Base-by-base conservation (phyloP, 371 early-diverging fungal species). In the Mortierella sp. region DNA sequence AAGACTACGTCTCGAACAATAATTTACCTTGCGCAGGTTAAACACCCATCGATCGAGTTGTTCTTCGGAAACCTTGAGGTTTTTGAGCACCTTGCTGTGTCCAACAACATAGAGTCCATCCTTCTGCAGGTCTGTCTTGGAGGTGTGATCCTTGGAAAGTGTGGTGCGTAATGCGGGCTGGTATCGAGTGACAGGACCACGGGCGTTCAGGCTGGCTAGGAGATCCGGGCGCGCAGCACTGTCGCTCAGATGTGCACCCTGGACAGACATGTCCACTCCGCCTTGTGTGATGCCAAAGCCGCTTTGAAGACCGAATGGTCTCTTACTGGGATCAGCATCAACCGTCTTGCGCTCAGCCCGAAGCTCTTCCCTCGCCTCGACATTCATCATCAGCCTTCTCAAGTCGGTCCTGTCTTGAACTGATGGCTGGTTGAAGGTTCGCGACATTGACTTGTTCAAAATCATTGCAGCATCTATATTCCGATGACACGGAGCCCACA, bases 101-200 rank as follows among this genome's bases (percentile, higher is more conserved):
- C 66, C 62, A 27, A 58, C 62, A 50, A 66, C 70, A 41, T 70
- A 66, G 6, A 78, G 50, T 3, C 78, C 78, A 48, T 70, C 78
- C 44, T 70, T 70, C 47, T 78, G 78, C 17, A 78, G 59, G 42
- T 78, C 78, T 12, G 78, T 46, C 51, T 78, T 78, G 44, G 78
- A 78, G 3, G 66, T 70, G n/a, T 70, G 78, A 47, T 78, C 78
- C 52, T 78, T 78, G 56, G 78, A 78, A n/a, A 78, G 78, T 0
- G 78, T 78, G 4, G 78, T 78, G 9, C 78, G 62, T 14, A 78
- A 30, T 8, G 78, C 78, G n/a, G 65, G 78, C 30, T 70, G 71
- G 50, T 78, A 78, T 4, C 71, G 66, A 12, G 32, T 48, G 4
- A 78, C 51, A 6, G 66, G 58, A 11, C 67, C 73, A 7, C 73